Evolutionary conservation across 1,139 yeast genomes (phyloP).

Genomic region (Saccharomyces uvarum): DNA sequence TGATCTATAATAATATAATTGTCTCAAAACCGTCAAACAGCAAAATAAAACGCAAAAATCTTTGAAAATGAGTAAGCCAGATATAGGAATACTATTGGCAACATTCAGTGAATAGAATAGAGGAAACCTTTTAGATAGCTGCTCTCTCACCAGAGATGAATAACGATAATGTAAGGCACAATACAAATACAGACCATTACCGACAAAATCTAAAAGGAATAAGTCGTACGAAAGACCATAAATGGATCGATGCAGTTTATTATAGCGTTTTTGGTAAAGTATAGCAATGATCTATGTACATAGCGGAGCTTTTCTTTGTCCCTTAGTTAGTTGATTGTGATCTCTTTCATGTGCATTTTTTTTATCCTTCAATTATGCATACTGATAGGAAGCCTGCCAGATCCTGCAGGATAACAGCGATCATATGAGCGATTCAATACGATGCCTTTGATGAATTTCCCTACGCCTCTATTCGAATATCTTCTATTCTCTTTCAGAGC

Average conservation of each 20-base stretch:
- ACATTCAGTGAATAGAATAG: slow-evolving; percentile 17
- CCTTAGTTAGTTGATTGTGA: slow-evolving; percentile 3
- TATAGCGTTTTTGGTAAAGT: slow-evolving; percentile 23
- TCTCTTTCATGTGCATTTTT: background rate
- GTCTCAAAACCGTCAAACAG: slow-evolving; percentile 14
- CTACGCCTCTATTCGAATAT: background rate
- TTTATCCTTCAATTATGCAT: background rate
- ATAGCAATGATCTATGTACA: slow-evolving; percentile 14
- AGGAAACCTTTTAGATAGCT: slow-evolving; percentile 23
- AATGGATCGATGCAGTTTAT: slow-evolving; percentile 26
- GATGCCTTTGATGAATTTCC: background rate
- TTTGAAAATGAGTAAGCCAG: slow-evolving; percentile 12
- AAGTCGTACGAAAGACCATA: slow-evolving; percentile 31
- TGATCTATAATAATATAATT: slow-evolving; percentile 16
- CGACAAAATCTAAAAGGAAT: slow-evolving; percentile 15
- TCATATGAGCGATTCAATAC: background rate
- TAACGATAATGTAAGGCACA: slow-evolving; percentile 21
- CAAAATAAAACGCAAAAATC: slow-evolving; percentile 11
- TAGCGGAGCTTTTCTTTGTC: background rate
- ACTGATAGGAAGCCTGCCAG: slow-evolving; percentile 2
- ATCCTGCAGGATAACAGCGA: background rate
- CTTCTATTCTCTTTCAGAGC: background rate
- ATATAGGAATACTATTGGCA: slow-evolving; percentile 15
- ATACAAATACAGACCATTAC: slow-evolving; percentile 16
- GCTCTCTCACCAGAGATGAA: slow-evolving; percentile 17